Evolutionary conservation across 345 rosid genomes (phyloP).

Genomic region (Moricandia arvensis): DNA sequence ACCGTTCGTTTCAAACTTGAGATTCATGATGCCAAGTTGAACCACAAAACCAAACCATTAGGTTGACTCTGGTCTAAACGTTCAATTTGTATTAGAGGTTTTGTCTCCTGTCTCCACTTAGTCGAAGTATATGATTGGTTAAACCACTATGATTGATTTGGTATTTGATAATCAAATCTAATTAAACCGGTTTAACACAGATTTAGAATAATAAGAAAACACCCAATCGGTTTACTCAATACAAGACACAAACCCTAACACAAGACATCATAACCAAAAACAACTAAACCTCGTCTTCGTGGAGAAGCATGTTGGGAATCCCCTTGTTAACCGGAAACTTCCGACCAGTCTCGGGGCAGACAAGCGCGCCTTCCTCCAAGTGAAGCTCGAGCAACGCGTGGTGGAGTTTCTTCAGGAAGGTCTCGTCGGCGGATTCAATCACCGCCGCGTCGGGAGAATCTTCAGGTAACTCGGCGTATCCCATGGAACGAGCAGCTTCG

Average conservation of each 20-base stretch:
- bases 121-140: background rate
- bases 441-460: constrained; percentile 47
- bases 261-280: background rate
- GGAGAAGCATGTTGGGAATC: constrained; percentile 95
- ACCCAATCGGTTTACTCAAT: background rate
- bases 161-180: background rate
- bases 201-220: background rate
- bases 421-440: constrained; percentile 62
- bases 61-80: background rate
- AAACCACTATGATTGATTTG: background rate
- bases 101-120: no score
- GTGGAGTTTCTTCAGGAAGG: constrained; percentile 63
- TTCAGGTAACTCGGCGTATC: constrained; percentile 69
- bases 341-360: constrained; percentile 83
- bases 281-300: constrained; percentile 76
- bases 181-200: background rate
- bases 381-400: constrained; percentile 87
- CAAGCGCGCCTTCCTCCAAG: constrained; percentile 85
- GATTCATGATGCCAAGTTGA: background rate
- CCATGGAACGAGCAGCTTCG: constrained; percentile 64
- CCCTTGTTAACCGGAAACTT: constrained; percentile 74
- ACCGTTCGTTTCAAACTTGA: background rate
- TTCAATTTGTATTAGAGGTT: no score
- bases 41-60: background rate
- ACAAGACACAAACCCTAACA: background rate